Evolutionary conservation across 2,329 filamentous ascomycete species (phyloP).

Genomic region (Verticillium nonalfalfae): DNA sequence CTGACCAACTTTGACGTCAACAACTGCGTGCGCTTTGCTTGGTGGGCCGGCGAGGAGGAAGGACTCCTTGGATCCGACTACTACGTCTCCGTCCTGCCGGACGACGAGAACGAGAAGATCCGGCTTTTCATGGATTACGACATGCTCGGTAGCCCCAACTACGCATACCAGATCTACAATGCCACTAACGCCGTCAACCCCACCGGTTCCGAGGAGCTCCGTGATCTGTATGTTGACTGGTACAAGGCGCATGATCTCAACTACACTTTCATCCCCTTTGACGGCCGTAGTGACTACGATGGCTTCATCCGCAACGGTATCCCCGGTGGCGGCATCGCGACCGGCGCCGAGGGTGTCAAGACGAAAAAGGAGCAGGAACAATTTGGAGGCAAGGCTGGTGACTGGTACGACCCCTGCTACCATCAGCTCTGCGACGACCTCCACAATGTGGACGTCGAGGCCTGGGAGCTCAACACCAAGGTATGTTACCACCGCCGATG

Average conservation of each 20-base stretch:
- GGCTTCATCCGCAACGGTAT: constrained; percentile 70
- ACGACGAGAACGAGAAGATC: constrained; percentile 55
- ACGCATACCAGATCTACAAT: constrained; percentile 63
- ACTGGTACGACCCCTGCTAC: constrained; percentile 54
- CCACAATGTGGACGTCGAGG: constrained; percentile 50
- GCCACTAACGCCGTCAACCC: constrained; percentile 67
- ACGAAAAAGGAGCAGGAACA: constrained; percentile 55
- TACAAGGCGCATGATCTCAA: constrained; percentile 56
- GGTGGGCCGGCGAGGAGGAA: constrained; percentile 64
- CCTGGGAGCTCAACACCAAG: constrained; percentile 57
- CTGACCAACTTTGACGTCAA: constrained; percentile 51
- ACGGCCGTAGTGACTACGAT: constrained; percentile 75
- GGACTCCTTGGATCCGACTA: constrained; percentile 58
- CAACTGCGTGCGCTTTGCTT: constrained; percentile 62
- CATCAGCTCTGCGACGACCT: constrained; percentile 57
- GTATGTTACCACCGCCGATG: constrained; percentile 24
- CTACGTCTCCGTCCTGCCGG: constrained; percentile 49
- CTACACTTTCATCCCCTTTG: constrained; percentile 67
- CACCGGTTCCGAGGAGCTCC: constrained; percentile 61
- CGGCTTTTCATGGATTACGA: constrained; percentile 65
- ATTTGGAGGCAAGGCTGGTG: constrained; percentile 66
- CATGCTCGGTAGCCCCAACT: constrained; percentile 63
- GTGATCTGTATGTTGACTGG: constrained; percentile 61
- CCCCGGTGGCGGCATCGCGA: constrained; percentile 69
- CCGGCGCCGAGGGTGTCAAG: constrained; percentile 72